phyloP scores from a whole-genome alignment of 495 filamentous ascomycete genomes.

The Glonium stellatum region DNA sequence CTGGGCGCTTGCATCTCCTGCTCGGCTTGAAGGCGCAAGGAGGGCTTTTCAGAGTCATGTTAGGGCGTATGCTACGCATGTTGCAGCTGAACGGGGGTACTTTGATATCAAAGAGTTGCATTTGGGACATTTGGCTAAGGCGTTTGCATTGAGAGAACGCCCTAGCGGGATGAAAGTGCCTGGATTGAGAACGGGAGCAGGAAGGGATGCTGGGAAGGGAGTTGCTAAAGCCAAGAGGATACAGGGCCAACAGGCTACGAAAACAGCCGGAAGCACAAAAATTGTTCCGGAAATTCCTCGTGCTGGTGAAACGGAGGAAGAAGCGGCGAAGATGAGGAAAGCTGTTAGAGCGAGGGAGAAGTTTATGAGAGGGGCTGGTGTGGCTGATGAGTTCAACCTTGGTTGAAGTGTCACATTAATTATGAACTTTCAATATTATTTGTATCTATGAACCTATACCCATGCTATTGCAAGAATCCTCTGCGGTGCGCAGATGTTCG shows the following conservation, averaged over 20 bases:
- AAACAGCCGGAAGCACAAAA: conserved; percentile 25
- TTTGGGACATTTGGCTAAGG: conserved; percentile 88
- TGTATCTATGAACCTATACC: too few species aligned
- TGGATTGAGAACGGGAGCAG: conserved; percentile 42
- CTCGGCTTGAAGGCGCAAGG: conserved; percentile 62
- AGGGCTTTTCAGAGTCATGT: conserved; percentile 87
- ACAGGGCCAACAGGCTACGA: conserved; percentile 24
- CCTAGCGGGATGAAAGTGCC: conserved; percentile 79
- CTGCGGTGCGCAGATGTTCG: too few species aligned
- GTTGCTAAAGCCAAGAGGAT: conserved; percentile 17
- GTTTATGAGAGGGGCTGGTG: conserved; percentile 69
- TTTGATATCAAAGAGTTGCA: conserved; percentile 89
- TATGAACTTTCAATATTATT: too few species aligned
- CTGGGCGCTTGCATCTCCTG: conserved; percentile 56
- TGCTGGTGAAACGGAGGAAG: conserved; percentile 40
- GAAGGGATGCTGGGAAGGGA: conserved; percentile 41
- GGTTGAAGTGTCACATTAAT: conserved; percentile 44
- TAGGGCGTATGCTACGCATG: conserved; percentile 89
- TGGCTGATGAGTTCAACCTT: conserved; percentile 81
- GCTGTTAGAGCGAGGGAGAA: conserved; percentile 55
- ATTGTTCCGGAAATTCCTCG: conserved; percentile 39
- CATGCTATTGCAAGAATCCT: too few species aligned
- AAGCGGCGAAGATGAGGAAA: conserved; percentile 61
- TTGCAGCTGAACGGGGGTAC: conserved; percentile 67
- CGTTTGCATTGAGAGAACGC: conserved; percentile 79